Percentiles rank a stretch among this genome's conserved stretches.
These are phyloP conservation scores for Malassezia globosa DNA, from an alignment of 1,284 basidiomycete species.

Conservation along the genomic window DNA sequence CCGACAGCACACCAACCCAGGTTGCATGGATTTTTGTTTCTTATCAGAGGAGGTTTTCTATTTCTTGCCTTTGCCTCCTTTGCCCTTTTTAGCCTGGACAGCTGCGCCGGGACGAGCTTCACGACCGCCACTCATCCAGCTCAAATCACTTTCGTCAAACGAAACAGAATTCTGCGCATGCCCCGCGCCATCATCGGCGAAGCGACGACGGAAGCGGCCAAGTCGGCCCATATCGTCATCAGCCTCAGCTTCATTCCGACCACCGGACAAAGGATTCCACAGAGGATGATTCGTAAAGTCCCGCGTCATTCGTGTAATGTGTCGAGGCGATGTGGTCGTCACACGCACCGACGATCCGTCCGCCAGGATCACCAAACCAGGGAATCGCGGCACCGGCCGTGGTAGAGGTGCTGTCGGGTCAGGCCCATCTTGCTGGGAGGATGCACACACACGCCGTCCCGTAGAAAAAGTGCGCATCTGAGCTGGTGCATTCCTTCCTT, in stretches of 20 bases:
- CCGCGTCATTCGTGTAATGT: constrained; percentile 28
- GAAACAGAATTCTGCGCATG: constrained; percentile 15
- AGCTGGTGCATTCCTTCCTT: not conserved
- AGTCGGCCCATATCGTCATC: constrained; percentile 42
- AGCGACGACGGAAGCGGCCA: constrained; percentile 39
- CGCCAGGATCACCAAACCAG: constrained; percentile 34
- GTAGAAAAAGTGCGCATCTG: constrained; percentile 1
- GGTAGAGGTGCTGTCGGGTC: constrained; percentile 25
- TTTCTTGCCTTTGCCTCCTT: constrained; percentile 40
- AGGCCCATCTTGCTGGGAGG: constrained; percentile 9
- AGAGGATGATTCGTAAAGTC: constrained; percentile 44
- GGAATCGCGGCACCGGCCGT: constrained; percentile 37
- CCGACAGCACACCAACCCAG: no score
- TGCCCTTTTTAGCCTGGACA: constrained; percentile 29
- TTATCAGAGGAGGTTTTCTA: constrained; percentile 5
- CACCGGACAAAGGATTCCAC: constrained; percentile 38
- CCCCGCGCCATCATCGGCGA: constrained; percentile 24
- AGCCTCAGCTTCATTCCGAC: constrained; percentile 28
- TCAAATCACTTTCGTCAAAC: constrained; percentile 39
- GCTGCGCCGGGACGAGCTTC: constrained; percentile 35
- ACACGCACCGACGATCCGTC: constrained; percentile 45
- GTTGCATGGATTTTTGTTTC: no score
- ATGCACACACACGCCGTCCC: constrained; percentile 14
- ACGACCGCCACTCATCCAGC: constrained; percentile 45
- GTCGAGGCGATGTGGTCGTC: constrained; percentile 38